Percentiles rank a stretch among this genome's conserved stretches.
Conservation (phyloP, 495 filamentous ascomycete species). For the Penicillium malachiteum region DNA sequence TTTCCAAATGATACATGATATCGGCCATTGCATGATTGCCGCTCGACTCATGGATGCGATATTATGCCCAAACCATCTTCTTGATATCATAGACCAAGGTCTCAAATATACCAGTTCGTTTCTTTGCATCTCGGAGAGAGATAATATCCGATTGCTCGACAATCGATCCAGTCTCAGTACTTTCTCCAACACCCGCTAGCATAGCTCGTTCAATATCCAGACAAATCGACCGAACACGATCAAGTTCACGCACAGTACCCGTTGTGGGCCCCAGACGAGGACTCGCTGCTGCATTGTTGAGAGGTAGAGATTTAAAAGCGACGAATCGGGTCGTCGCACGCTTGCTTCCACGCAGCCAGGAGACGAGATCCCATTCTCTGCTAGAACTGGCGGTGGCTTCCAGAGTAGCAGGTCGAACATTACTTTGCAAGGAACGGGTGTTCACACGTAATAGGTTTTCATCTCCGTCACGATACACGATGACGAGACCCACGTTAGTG, state of each 20-base stretch:
- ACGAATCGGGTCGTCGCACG: slow-evolving; percentile 43
- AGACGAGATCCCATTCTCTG: slow-evolving; percentile 39
- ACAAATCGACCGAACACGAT: slow-evolving; percentile 70
- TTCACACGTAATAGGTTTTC: slow-evolving; percentile 72
- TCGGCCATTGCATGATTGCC: too few relatives aligned
- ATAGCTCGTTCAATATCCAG: slow-evolving; percentile 52
- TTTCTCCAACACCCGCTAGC: slow-evolving; percentile 24
- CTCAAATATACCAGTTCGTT: slow-evolving; percentile 82
- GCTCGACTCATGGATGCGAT: too few relatives aligned
- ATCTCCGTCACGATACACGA: slow-evolving; percentile 69
- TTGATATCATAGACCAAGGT: slow-evolving; percentile 82
- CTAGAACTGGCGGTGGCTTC: slow-evolving; percentile 26
- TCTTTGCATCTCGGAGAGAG: slow-evolving; percentile 77
- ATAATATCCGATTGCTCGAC: slow-evolving; percentile 78
- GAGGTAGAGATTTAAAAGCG: slow-evolving; percentile 54
- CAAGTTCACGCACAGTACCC: slow-evolving; percentile 58
- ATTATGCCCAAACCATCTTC: slow-evolving; percentile 85
- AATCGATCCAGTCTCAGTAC: slow-evolving; percentile 23
- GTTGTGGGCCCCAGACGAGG: slow-evolving; percentile 20
- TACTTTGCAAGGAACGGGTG: slow-evolving; percentile 73
- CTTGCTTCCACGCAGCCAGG: slow-evolving; percentile 41
- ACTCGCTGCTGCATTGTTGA: slow-evolving; percentile 38
- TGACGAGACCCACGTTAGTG: slow-evolving; percentile 77
- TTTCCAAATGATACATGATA: neutral
- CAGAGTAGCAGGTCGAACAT: slow-evolving; percentile 29